phyloP scores from a whole-genome alignment of 2,329 filamentous ascomycete genomes.

The Zarea fungicola region DNA sequence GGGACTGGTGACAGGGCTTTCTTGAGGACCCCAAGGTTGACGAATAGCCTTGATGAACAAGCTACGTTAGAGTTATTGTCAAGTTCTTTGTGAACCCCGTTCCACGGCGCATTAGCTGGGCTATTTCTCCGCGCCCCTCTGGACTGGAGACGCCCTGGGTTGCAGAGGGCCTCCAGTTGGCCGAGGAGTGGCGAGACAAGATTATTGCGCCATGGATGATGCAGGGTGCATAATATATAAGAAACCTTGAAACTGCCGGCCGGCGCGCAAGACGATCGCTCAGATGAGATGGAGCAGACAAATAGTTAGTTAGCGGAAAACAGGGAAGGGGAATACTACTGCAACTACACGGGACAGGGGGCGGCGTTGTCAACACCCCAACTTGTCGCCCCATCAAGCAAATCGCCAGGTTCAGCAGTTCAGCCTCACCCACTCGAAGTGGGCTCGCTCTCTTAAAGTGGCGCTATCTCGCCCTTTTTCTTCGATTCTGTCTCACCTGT shows the following conservation, averaged over 20 bases:
- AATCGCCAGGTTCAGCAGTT: slow-evolving; percentile 12
- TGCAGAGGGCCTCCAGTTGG: not conserved
- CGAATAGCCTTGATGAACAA: too few relatives aligned
- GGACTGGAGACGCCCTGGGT: too few relatives aligned
- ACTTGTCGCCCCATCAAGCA: not conserved
- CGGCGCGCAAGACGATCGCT: not conserved
- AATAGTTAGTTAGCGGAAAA: too few relatives aligned
- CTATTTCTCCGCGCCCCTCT: too few relatives aligned
- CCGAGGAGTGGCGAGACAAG: too few relatives aligned
- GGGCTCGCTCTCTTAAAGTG: slow-evolving; percentile 10
- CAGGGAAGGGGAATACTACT: too few relatives aligned
- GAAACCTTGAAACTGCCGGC: not conserved
- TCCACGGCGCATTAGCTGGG: too few relatives aligned
- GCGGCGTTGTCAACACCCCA: not conserved
- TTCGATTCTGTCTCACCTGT: not conserved
- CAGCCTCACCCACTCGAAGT: slow-evolving; percentile 10
- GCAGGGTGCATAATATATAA: not conserved
- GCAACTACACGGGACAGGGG: not conserved
- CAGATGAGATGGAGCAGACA: not conserved
- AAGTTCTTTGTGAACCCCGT: too few relatives aligned
- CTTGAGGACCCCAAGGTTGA: too few relatives aligned
- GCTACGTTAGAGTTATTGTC: too few relatives aligned
- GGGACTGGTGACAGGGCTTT: too few relatives aligned
- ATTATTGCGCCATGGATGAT: not conserved
- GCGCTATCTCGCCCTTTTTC: slow-evolving; percentile 6